Percentiles rank a stretch among this genome's conserved stretches.
Evolutionary conservation across 2,329 filamentous ascomycete species (phyloP).

Genomic region (Volutella citrinella): DNA sequence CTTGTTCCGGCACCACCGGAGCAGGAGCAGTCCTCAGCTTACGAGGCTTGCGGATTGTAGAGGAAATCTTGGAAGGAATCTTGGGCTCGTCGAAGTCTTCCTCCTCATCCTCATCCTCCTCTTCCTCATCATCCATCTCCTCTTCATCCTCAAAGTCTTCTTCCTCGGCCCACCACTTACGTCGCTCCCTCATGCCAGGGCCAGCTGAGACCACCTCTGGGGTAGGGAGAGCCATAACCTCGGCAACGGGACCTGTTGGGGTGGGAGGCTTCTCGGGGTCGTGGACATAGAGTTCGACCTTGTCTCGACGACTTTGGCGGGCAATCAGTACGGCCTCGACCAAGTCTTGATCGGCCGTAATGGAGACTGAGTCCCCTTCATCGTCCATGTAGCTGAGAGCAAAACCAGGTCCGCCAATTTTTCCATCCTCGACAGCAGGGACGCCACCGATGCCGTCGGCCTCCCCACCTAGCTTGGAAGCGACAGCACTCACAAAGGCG

Average conservation of each 20-base stretch:
- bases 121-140: slow-evolving; percentile 48
- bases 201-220: slow-evolving; percentile 49
- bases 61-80: slow-evolving; percentile 46
- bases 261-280: slow-evolving; percentile 86
- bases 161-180: slow-evolving; percentile 58
- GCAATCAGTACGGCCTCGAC: slow-evolving; percentile 85
- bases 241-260: slow-evolving; percentile 50
- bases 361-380: slow-evolving; percentile 93
- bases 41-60: slow-evolving; percentile 44
- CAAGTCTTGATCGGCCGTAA: slow-evolving; percentile 92
- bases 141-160: slow-evolving; percentile 52
- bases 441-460: slow-evolving; percentile 79
- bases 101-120: slow-evolving; percentile 47
- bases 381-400: slow-evolving; percentile 95
- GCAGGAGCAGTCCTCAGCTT: slow-evolving; percentile 38
- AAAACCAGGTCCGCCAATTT: slow-evolving; percentile 73
- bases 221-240: slow-evolving; percentile 40
- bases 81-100: slow-evolving; percentile 10
- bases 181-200: slow-evolving; percentile 48
- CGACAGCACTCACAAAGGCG: slow-evolving; percentile 73
- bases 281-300: slow-evolving; percentile 96
- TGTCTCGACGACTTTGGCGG: slow-evolving; percentile 73
- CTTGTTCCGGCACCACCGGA: slow-evolving; percentile 64
- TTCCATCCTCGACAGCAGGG: slow-evolving; percentile 75
- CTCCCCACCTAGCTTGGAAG: slow-evolving; percentile 81